Percentiles rank a stretch among this genome's conserved stretches.
These are phyloP conservation scores for Arabidopsis hybrid DNA, from an alignment of 441 rosid species.

Conservation along the genomic window DNA sequence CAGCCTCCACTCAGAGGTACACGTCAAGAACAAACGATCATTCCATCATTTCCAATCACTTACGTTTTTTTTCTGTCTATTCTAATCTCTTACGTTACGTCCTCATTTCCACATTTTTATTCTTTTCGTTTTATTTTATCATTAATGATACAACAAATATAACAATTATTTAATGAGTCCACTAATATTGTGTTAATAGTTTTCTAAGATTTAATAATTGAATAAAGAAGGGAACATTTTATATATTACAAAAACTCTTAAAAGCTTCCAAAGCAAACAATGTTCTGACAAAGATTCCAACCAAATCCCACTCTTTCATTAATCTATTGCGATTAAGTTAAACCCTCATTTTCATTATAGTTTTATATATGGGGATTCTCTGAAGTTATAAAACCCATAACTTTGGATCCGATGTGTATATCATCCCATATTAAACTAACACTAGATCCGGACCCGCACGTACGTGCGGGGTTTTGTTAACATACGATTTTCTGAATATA, in stretches of 20 bases:
- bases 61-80: constrained; percentile 29
- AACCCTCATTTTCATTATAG: constrained; percentile 38
- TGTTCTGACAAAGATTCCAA: constrained; percentile 45
- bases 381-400: constrained; percentile 14
- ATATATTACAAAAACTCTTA: constrained; percentile 28
- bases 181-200: constrained; percentile 24
- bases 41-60: constrained; percentile 43
- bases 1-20: constrained; percentile 45
- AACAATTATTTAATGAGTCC: constrained; percentile 20
- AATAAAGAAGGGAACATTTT: constrained; percentile 18
- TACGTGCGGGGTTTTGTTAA: too few species aligned
- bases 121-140: constrained; percentile 3
- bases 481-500: too few species aligned
- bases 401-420: constrained; percentile 31
- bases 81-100: constrained; percentile 43
- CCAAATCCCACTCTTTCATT: constrained; percentile 70
- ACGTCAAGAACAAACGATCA: constrained; percentile 44
- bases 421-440: constrained; percentile 10
- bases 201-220: constrained; percentile 28
- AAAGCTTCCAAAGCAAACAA: constrained; percentile 28
- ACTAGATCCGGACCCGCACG: too few species aligned
- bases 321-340: constrained; percentile 42
- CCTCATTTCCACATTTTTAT: constrained; percentile 30
- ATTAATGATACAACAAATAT: not conserved
- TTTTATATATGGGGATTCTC: constrained; percentile 15